A percentile compares a stretch with the other conserved stretches of the same genome.
These are phyloP conservation scores for Fusarium sacchari DNA, from an alignment of 2,329 filamentous ascomycete species.

Conservation along the genomic window DNA sequence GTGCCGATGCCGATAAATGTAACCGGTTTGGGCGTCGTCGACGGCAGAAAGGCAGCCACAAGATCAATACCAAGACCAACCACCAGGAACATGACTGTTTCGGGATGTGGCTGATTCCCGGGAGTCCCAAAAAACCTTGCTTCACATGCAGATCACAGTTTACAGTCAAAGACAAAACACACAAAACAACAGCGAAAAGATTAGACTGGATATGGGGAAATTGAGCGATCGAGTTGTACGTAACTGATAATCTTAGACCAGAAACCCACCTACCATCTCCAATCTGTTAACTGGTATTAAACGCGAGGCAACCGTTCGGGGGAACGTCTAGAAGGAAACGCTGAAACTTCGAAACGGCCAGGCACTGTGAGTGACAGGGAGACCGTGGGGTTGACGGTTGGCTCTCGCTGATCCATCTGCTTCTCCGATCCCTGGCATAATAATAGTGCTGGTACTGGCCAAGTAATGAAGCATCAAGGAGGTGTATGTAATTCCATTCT, in stretches of 20 bases:
- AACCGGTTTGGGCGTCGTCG: constrained; percentile 19
- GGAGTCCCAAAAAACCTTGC: neutral
- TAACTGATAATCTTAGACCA: constrained; percentile 22
- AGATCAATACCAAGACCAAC: neutral
- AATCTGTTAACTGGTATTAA: neutral
- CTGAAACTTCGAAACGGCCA: constrained; percentile 34
- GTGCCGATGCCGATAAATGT: constrained; percentile 18
- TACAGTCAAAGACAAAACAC: neutral
- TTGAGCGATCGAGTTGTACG: constrained; percentile 20
- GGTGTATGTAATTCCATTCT: constrained; percentile 12
- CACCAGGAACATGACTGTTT: neutral
- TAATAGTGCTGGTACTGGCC: neutral
- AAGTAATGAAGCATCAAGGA: constrained; percentile 4
- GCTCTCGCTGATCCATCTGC: constrained; percentile 37
- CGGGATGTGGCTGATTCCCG: constrained; percentile 26
- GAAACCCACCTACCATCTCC: neutral
- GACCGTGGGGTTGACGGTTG: constrained; percentile 45
- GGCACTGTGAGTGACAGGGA: constrained; percentile 29
- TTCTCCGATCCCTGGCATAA: constrained; percentile 14
- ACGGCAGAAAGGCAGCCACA: constrained; percentile 6
- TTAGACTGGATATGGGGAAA: constrained; percentile 3
- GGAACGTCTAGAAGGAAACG: constrained; percentile 3
- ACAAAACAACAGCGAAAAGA: neutral
- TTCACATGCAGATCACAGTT: constrained; percentile 6
- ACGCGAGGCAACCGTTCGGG: neutral